Base-by-base conservation (phyloP, 805 yeast species). In the Candida namnaoensis region DNA sequence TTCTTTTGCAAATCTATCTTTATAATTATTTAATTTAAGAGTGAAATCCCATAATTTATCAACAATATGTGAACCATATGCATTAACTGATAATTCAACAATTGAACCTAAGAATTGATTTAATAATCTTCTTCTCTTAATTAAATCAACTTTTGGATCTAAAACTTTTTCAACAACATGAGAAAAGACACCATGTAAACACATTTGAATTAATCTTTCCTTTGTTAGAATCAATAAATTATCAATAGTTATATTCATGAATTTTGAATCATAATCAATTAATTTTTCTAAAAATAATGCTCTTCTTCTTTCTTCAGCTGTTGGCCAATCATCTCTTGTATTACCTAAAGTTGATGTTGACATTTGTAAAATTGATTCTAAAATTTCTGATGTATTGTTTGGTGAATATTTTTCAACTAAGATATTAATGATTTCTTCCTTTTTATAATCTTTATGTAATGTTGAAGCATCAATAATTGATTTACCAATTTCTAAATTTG, bases 21-120 rank as follows among this genome's bases (percentile, higher is more conserved):
- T 84, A 60, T 82, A 87, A 69, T 82, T 77, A 44, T 87, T 87
- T 56, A 90, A 69, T 43, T 80, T 78, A 30, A 78, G 69, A 0
- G 95, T 80, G 57, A 88, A 88, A 13, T 58, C 62, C 95, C 96
- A 88, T 37, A 87, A 66, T 45, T 76, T 78, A 60, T 91, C 99
- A 34, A 88, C 81, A 27, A 90, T 74, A 58, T 90, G 97, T 3
- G 97, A 88, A 1, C 95, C 97, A 47, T 87, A 86, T 0, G 95
- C 84, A 54, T 88, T 83, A 54, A 95, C 81, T 0, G 95, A 71
- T 47, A 91, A 67, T 5, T 68, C 72, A 23, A 69, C 78, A 26
- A 76, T 72, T 35, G 76, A 68, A 33, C 77, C 77, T 36, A 76
- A 62, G 46, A 86, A 69, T 9, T 71, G 62, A 56, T 90, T 88